Percentiles rank a stretch among this genome's conserved stretches.
These are phyloP conservation scores for Trichosporon sp. DNA, from an alignment of 1,284 basidiomycete species.

Conservation along the genomic window DNA sequence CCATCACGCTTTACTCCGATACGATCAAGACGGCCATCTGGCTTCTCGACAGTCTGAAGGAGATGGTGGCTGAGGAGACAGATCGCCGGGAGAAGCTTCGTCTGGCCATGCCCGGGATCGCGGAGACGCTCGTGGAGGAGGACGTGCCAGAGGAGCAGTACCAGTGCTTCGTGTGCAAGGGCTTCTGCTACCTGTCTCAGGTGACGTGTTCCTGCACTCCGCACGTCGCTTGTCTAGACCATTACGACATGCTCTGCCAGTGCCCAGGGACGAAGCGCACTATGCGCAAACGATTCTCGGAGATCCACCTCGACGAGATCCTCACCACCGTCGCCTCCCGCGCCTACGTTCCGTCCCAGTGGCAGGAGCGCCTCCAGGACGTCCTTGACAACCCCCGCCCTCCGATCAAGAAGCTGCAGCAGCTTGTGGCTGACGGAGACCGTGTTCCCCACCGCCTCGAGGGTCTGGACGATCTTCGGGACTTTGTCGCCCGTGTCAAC, in stretches of 20 bases:
- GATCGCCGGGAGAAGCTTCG: slow-evolving; percentile 59
- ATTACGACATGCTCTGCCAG: slow-evolving; percentile 71
- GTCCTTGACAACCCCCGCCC: slow-evolving; percentile 69
- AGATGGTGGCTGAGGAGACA: slow-evolving; percentile 86
- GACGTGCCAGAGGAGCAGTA: slow-evolving; percentile 89
- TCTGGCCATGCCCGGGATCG: slow-evolving; percentile 54
- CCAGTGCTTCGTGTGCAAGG: slow-evolving; percentile 90
- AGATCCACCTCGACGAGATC: slow-evolving; percentile 69
- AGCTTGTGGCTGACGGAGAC: slow-evolving; percentile 78
- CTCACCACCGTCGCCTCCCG: slow-evolving; percentile 63
- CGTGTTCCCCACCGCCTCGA: slow-evolving; percentile 69
- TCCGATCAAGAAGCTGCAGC: slow-evolving; percentile 66
- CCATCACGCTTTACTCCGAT: slow-evolving; percentile 87
- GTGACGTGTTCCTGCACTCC: slow-evolving; percentile 72
- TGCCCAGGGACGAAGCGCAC: slow-evolving; percentile 60
- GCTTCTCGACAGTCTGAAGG: slow-evolving; percentile 74
- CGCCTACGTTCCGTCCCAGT: slow-evolving; percentile 67
- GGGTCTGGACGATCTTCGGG: slow-evolving; percentile 67
- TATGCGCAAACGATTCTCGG: slow-evolving; percentile 75
- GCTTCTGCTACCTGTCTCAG: slow-evolving; percentile 93
- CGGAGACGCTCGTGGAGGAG: slow-evolving; percentile 68
- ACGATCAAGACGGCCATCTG: slow-evolving; percentile 91
- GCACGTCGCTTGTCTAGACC: slow-evolving; percentile 79
- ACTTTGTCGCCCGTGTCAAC: slow-evolving; percentile 72
- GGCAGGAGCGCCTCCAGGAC: slow-evolving; percentile 67